Base-by-base conservation (phyloP, 257 asterid genomes). In the Apocynum venetum region DNA sequence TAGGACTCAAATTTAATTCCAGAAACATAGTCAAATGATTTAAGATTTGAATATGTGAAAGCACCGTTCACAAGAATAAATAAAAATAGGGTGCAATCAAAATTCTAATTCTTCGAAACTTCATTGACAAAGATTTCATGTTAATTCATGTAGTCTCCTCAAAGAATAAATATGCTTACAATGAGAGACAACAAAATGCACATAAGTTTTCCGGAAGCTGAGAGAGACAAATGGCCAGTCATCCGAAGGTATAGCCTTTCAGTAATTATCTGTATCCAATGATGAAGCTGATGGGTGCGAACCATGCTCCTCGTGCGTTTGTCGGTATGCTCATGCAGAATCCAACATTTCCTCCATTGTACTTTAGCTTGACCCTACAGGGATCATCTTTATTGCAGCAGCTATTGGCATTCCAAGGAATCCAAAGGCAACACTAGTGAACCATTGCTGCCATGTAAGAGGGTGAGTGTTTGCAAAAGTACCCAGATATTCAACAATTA, bases 391-490 rank as follows among this genome's bases (percentile, higher is more conserved):
- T 14, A 91, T 65, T 63, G 87, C 93, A 83, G 97, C 98, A 67
- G 98, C 97, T 74, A 94, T 84, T n/a, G 97, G 98, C 98, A 94
- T 91, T 53, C 97, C 93, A 56, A 94, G 84, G 85, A 92, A 88
- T n/a, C 98, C 98, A 4, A 94, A 77, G 80, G 86, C 75, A 67
- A 94, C 74, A 79, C 94, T 88, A 3, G 86, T 85, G 20, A 79
- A 76, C 98, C 98, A 94, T 53, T 94, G 96, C 78, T 87, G 88
- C 90, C 82, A 84, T 36, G 97, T 89, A 59, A 94, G 97, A 73
- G 94, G 96, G 79, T 69, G 73, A 8, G 98, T 94, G 88, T 83
- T 91, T 76, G 98, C 98, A 72, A 94, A 94, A 49, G 93, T 82
- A 48, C 97, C 98, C 53, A 92, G 83, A 74, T 90, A 91, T 83